Evolutionary conservation across 192 early-diverging fungal genomes (phyloP).

Genomic region (Coemansia sp.): DNA sequence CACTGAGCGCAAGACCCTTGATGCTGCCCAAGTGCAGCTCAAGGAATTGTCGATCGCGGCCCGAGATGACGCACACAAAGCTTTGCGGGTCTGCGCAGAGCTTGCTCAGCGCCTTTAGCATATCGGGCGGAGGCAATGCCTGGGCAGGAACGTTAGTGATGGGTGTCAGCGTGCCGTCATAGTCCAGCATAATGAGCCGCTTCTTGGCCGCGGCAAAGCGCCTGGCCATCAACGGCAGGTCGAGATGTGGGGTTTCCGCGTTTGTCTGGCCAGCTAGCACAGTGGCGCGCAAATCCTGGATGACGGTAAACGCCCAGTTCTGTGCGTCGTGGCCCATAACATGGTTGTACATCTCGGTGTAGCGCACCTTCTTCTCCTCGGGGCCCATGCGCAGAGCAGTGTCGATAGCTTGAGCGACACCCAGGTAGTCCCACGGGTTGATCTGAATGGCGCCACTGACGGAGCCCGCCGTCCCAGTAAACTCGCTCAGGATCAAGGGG

Average conservation of each 20-base stretch:
- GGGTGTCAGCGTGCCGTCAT: conserved; percentile 95
- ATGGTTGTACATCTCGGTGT: conserved; percentile 70
- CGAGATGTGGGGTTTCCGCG: conserved; percentile 27
- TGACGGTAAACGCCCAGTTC: conserved; percentile 83
- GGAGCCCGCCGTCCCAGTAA: conserved; percentile 93
- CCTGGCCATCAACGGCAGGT: conserved; percentile 22
- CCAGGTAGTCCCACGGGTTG: conserved; percentile 94
- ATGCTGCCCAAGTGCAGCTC: conserved; percentile 83
- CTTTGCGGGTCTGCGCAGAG: conserved; percentile 79
- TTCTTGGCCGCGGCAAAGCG: conserved; percentile 55
- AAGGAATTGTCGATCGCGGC: conserved; percentile 80
- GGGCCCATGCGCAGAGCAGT: conserved; percentile 77
- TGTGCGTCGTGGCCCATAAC: conserved; percentile 79
- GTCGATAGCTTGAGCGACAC: conserved; percentile 85
- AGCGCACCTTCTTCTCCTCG: conserved; percentile 62
- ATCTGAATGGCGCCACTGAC: conserved; percentile 81
- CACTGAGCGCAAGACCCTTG: conserved; percentile 75
- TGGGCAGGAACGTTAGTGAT: conserved; percentile 80
- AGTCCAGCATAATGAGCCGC: conserved; percentile 91
- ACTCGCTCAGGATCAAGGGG: conserved; percentile 91
- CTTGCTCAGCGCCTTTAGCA: conserved; percentile 70
- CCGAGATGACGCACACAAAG: conserved; percentile 87
- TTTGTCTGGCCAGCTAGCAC: conserved; percentile 42
- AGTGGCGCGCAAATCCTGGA: conserved; percentile 67
- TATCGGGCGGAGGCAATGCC: conserved; percentile 76